phyloP scores from a whole-genome alignment of 495 filamentous ascomycete genomes.

The Neurospora tetrasperma region DNA sequence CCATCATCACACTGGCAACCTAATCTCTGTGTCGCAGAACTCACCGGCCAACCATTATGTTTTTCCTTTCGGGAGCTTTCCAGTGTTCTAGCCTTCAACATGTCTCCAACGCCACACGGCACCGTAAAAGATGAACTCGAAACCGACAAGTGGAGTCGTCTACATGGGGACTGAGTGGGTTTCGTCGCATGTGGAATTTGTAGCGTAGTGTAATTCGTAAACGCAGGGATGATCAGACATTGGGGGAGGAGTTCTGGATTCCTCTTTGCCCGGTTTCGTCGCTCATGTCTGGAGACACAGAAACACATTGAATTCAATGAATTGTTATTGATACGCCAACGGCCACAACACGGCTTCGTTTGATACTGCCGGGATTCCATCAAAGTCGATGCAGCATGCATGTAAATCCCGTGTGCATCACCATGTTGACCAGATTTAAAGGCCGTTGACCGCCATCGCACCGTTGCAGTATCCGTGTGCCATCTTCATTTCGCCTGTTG shows the following conservation, averaged over 20 bases:
- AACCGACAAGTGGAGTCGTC: background rate
- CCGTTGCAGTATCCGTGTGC: background rate
- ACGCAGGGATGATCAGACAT: background rate
- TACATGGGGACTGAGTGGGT: background rate
- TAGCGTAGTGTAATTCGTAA: background rate
- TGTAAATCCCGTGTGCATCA: background rate
- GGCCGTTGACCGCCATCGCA: background rate
- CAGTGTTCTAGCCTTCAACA: background rate
- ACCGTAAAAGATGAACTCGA: background rate
- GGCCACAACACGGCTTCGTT: background rate
- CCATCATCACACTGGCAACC: background rate
- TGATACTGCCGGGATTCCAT: background rate
- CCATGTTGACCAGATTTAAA: background rate
- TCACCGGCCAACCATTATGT: background rate
- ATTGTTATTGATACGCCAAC: background rate
- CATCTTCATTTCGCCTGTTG: conserved; percentile 1
- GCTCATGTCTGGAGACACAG: background rate
- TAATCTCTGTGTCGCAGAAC: background rate
- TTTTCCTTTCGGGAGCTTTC: background rate
- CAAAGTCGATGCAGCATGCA: background rate
- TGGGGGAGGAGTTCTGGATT: background rate
- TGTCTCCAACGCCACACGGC: background rate
- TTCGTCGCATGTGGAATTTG: background rate
- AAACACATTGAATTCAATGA: background rate
- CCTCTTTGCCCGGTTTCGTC: background rate